Percentiles rank a stretch among this genome's conserved stretches.
phyloP scores from a whole-genome alignment of 306 rosid genomes.

The Lupinus albus region DNA sequence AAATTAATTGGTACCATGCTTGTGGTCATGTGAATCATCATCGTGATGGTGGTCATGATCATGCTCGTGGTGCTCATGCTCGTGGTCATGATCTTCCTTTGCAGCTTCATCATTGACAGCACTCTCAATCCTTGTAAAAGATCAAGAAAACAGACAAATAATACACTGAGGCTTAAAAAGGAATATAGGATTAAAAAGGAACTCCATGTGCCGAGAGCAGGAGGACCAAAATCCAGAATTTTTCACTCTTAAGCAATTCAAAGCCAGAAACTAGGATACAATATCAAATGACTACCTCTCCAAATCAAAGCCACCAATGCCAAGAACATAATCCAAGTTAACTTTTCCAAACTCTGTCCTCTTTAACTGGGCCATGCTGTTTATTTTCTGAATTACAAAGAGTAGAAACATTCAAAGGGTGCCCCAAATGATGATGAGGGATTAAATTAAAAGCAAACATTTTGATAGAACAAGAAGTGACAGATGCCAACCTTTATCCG shows the following conservation, averaged over 20 bases:
- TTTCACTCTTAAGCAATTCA: slow-evolving; percentile 12
- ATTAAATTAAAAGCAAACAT: not conserved
- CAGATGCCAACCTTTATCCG: slow-evolving; percentile 70
- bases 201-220: slow-evolving; percentile 2
- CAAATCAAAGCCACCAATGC: slow-evolving; percentile 95
- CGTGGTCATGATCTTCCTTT: slow-evolving; percentile 66
- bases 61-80: slow-evolving; percentile 51
- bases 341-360: slow-evolving; percentile 91
- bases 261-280: slow-evolving; percentile 36
- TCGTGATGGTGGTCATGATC: slow-evolving; percentile 58
- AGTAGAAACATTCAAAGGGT: slow-evolving; percentile 5
- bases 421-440: slow-evolving; percentile 33
- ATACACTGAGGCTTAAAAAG: slow-evolving; percentile 30
- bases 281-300: slow-evolving; percentile 69
- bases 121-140: slow-evolving; percentile 76
- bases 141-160: slow-evolving; percentile 34
- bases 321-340: slow-evolving; percentile 94
- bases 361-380: slow-evolving; percentile 79
- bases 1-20: slow-evolving; percentile 63
- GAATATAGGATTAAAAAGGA: not conserved
- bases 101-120: slow-evolving; percentile 62
- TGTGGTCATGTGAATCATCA: slow-evolving; percentile 62
- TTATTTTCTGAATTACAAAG: slow-evolving; percentile 60
- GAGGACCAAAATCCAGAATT: slow-evolving; percentile 11
- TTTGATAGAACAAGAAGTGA: slow-evolving; percentile 19